Evolutionary conservation across 2,329 filamentous ascomycete genomes (phyloP).

Genomic region (Arthroderma uncinatum): DNA sequence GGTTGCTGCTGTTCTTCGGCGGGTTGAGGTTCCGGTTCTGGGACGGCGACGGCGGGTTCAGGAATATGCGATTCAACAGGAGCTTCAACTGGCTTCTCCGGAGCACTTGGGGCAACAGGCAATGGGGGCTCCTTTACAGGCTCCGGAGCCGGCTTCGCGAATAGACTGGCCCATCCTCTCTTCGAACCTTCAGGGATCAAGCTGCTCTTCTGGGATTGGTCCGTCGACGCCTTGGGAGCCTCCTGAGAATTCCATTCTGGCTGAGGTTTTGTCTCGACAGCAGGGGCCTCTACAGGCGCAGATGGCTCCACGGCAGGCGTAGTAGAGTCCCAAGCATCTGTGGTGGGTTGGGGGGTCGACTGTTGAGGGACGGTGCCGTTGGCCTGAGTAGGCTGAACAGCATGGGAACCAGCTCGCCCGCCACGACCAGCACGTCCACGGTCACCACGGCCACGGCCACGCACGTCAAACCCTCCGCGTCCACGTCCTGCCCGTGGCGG

Average conservation of each 20-base stretch:
- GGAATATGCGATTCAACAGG: slow-evolving; percentile 15
- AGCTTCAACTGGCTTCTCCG: slow-evolving; percentile 24
- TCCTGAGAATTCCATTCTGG: slow-evolving; percentile 1
- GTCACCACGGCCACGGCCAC: slow-evolving; percentile 38
- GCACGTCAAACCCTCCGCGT: slow-evolving; percentile 37
- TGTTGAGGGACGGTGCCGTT: slow-evolving; percentile 8
- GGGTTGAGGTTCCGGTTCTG: neutral
- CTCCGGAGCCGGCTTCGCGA: slow-evolving; percentile 51
- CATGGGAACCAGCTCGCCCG: slow-evolving; percentile 32
- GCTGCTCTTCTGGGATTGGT: slow-evolving; percentile 23
- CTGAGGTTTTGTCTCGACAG: slow-evolving; percentile 8
- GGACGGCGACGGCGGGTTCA: neutral
- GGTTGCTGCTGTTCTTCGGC: neutral
- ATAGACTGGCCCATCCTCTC: slow-evolving; percentile 61
- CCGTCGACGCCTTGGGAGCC: slow-evolving; percentile 8
- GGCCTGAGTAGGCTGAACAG: slow-evolving; percentile 24
- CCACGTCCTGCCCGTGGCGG: slow-evolving; percentile 34
- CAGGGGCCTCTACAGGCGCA: slow-evolving; percentile 15
- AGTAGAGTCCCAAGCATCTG: slow-evolving; percentile 17
- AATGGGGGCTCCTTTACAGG: slow-evolving; percentile 42
- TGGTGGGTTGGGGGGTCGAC: slow-evolving; percentile 5
- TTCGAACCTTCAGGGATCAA: slow-evolving; percentile 31
- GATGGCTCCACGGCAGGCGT: slow-evolving; percentile 14
- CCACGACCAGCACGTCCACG: slow-evolving; percentile 39
- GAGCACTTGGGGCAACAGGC: slow-evolving; percentile 21